These are phyloP conservation scores for Podosphaera xanthii DNA, from an alignment of 2,329 filamentous ascomycete species.

Conservation along the genomic window DNA sequence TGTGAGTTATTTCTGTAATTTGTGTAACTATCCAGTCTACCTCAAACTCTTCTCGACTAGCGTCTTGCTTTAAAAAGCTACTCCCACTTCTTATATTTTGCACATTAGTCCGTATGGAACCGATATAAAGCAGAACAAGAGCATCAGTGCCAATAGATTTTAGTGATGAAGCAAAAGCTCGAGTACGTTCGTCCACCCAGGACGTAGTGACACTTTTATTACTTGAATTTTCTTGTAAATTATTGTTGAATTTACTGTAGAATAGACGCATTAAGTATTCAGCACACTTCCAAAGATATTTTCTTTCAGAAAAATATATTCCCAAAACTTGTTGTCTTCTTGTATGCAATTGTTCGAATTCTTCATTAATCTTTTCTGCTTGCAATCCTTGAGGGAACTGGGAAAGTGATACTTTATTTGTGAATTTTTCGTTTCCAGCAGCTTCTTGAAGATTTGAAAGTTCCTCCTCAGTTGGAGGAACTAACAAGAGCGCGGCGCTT, in stretches of 20 bases:
- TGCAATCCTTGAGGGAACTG: constrained; percentile 15
- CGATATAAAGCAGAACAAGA: constrained; percentile 21
- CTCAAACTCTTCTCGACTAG: constrained; percentile 29
- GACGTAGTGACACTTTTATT: constrained; percentile 1
- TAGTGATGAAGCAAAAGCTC: constrained; percentile 1
- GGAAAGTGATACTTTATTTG: constrained; percentile 28
- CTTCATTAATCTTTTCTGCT: constrained; percentile 24
- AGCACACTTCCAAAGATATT: constrained; percentile 40
- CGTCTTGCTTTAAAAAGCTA: constrained; percentile 22
- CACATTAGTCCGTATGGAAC: constrained; percentile 25
- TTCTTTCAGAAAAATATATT: constrained; percentile 49
- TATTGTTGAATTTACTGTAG: constrained; percentile 11
- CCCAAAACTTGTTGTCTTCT: constrained; percentile 46
- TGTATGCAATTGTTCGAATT: constrained; percentile 38
- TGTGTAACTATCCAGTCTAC: constrained; percentile 37
- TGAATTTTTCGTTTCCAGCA: constrained; percentile 38
- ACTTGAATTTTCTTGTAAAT: background rate
- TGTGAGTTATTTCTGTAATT: constrained; percentile 49
- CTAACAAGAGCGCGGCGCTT: constrained; percentile 46
- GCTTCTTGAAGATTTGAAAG: constrained; percentile 53
- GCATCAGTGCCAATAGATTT: constrained; percentile 2
- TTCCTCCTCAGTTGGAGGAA: constrained; percentile 56
- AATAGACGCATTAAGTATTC: constrained; percentile 22
- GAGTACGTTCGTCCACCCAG: constrained; percentile 5
- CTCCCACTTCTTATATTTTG: constrained; percentile 20